Conservation (phyloP, 1,139 yeast species). For the Lipomyces yarrowii region DNA sequence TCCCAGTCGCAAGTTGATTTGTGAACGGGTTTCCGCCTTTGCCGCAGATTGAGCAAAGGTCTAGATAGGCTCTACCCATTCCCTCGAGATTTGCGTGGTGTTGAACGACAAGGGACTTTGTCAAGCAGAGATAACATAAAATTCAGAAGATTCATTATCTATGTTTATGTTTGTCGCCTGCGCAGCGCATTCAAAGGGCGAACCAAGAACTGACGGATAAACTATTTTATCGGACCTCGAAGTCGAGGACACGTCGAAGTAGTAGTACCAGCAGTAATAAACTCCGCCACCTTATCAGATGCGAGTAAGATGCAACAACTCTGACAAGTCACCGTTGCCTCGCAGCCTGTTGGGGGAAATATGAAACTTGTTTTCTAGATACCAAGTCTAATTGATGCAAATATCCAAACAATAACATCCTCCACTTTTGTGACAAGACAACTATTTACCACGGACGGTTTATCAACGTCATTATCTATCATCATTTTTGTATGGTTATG, state of each 20-base stretch:
- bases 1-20: background rate
- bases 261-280: no score
- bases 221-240: no score
- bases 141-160: background rate
- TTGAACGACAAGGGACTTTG: background rate
- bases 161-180: no score
- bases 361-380: background rate
- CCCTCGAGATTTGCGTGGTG: background rate
- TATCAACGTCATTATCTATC: background rate
- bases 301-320: background rate
- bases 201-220: no score
- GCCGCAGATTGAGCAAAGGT: no score
- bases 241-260: no score
- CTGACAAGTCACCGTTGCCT: background rate
- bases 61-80: background rate
- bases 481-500: background rate
- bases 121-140: background rate
- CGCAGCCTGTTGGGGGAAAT: background rate
- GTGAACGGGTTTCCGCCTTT: background rate
- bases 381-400: background rate
- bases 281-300: background rate
- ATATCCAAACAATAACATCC: background rate
- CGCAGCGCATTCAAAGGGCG: no score
- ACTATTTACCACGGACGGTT: background rate
- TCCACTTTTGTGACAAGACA: background rate